Conservation (phyloP, 2,329 filamentous ascomycete species). For the Chaetomium globosum region DNA sequence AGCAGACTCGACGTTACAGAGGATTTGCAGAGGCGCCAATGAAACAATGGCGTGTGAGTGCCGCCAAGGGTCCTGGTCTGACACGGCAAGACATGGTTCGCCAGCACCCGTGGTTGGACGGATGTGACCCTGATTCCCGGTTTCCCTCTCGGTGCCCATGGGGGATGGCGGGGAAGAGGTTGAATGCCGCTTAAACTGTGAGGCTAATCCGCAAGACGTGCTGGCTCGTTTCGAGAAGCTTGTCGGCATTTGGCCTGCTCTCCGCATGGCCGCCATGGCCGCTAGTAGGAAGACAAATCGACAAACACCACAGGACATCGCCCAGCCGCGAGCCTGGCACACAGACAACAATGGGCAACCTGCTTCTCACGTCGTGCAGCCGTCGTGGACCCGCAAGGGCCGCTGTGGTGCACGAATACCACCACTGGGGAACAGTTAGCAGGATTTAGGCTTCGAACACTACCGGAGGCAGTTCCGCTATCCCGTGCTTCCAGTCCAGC, state of each 20-base stretch:
- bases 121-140: slow-evolving; percentile 42
- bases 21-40: slow-evolving; percentile 18
- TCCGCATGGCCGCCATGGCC: neutral
- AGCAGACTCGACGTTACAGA: slow-evolving; percentile 12
- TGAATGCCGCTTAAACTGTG: slow-evolving; percentile 34
- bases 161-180: slow-evolving; percentile 20
- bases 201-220: slow-evolving; percentile 30
- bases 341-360: neutral
- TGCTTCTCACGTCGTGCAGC: neutral
- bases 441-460: neutral
- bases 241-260: slow-evolving; percentile 5
- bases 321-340: neutral
- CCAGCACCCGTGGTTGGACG: slow-evolving; percentile 36
- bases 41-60: slow-evolving; percentile 23
- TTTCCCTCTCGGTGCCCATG: slow-evolving; percentile 36
- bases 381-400: neutral
- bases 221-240: neutral
- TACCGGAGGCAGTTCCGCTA: neutral
- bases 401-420: neutral
- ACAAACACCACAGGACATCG: neutral
- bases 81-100: slow-evolving; percentile 36
- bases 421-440: neutral
- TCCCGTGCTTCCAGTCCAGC: neutral
- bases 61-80: slow-evolving; percentile 28
- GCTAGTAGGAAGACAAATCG: neutral